Base-by-base conservation (phyloP, 2,329 filamentous ascomycete genomes). In the Colletotrichum sidae region DNA sequence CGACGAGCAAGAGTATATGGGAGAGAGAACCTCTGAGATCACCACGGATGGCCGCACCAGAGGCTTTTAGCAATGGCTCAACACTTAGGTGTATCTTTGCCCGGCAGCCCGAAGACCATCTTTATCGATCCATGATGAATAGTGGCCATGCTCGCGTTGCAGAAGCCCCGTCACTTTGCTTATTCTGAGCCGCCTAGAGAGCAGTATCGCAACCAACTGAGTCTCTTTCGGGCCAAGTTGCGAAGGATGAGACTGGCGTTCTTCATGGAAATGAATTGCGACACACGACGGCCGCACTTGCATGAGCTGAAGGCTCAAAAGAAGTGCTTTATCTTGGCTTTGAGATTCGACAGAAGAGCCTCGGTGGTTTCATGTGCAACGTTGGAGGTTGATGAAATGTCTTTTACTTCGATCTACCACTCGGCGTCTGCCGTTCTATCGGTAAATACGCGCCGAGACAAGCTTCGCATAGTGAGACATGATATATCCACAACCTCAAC, bases 401-500 rank as follows among this genome's bases (percentile, higher is more conserved):
- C 15, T 45, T 45, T 55, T 8, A 44, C 35, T n/a, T 44, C 39
- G 33, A 35, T 55, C 38, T 55, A 8, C 25, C 37, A 33, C 39
- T 55, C 13, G 42, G 45, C 45, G 8, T 11, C 15, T 44, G 52
- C 39, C 25, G 17, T 25, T 11, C 52, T 45, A 55, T 45, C 17
- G 52, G 39, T 54, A 17, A 34, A 35, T 17, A 35, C 39, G 9
- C 39, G 52, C 12, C 52, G 52, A 55, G 52, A 55, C 52, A 55
- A 15, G 17, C 39, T 41, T 55, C 39, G 35, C 33, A 45, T 44
- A n/a, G 52, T 55, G 52, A 55, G 52, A 55, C 41, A 55, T 9
- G 39, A 17, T 8, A 55, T 55, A 38, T 55, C 42, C 35, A 15
- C 17, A 25, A 37, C 8, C 37, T 64, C 51, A 65, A 39, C 62